Base-by-base conservation (phyloP, 495 filamentous ascomycete genomes). In the Aspergillus biplanus region DNA sequence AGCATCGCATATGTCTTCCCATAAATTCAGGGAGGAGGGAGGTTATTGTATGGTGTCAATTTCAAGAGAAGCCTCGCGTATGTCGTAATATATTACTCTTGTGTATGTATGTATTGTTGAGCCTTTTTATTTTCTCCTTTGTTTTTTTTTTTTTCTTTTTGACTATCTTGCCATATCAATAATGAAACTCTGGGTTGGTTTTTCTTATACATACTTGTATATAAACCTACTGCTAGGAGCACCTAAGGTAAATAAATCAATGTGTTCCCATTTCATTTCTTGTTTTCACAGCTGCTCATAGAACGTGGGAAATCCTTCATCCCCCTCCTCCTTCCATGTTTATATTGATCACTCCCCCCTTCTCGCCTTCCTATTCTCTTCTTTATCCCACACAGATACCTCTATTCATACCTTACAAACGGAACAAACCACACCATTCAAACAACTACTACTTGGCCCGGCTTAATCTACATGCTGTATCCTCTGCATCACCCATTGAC, bases 41-140 rank as follows among this genome's bases (percentile, higher is more conserved):
- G 21, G 37, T 15, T 37, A 37, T 58, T 64, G 58, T 64, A 64
- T 54, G 61, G 58, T 67, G 33, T 54, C 55, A 35, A 18, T 13
- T 61, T 53, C 34, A 42, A 39, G 35, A 48, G 32, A 44, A 34
- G 16, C 39, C 16, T 46, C 39, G 48, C 18, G 39, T 32, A 32
- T 55, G 16, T 47, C n/a, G 9, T 35, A 11, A 39, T 48, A 18
- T 47, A 44, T 59, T 18, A 8, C 31, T 27, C 21, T 27, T 27
- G 21, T 27, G 7, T 34, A 35, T 52, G 53, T 44, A 27, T 68
- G 8, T 54, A 49, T 59, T 52, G 12, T 49, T 12, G 49, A 49
- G 16, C 15, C 5, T 54, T 11, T 53, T 57, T 33, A 9, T 27
- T 35, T 33, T 54, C 16, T 61, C 6, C 53, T 33, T 32, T 11